Base-by-base conservation (phyloP, 192 early-diverging fungal species). In the Entophlyctis helioformis region DNA sequence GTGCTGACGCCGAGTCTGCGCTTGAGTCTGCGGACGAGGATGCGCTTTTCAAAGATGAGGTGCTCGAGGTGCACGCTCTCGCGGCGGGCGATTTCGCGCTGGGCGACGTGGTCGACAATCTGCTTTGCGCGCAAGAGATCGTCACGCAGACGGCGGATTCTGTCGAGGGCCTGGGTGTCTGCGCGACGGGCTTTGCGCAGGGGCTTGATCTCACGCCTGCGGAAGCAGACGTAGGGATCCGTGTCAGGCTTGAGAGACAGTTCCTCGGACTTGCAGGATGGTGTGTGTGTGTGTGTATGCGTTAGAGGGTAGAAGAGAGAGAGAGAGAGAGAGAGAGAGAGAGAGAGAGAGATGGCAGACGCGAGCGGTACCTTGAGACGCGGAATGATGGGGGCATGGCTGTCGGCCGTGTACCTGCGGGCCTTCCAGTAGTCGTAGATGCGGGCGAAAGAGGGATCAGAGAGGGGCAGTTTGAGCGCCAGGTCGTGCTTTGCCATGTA, bases 151-250 rank as follows among this genome's bases (percentile, higher is more conserved):
- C 79, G 79, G 18, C 80, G 72, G 22, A 96, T 69, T 46, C 90
- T 84, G 42, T 96, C 90, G 24, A 95, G 53, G 2, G 86, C 84
- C 39, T 82, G 80, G 36, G 80, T 72, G 51, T 98, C 95, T 5
- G 80, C 78, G 11, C 87, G 80, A 36, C 89, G 59, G 2, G 87
- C 87, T 54, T 92, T 94, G 27, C 92, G 83, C 20, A 87, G 59
- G 19, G 78, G 72, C 50, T 86, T 86, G 43, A 89, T 77, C 59
- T 98, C 95, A 45, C 95, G 81, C 36, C 85, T 84, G 41, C 95
- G 84, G 73, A 98, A 98, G 56, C 95, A 98, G 18, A 94, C 79
- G 58, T 94, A 98, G 11, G 95, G 90, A 55, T 96, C 86, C 23
- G 67, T 66, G 47, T 96, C 92, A 34, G 80, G 62, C 36, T 74